A percentile compares a stretch with the other conserved stretches of the same genome.
Conservation (phyloP, 257 asterid species). For the Cynanchum wilfordii region DNA sequence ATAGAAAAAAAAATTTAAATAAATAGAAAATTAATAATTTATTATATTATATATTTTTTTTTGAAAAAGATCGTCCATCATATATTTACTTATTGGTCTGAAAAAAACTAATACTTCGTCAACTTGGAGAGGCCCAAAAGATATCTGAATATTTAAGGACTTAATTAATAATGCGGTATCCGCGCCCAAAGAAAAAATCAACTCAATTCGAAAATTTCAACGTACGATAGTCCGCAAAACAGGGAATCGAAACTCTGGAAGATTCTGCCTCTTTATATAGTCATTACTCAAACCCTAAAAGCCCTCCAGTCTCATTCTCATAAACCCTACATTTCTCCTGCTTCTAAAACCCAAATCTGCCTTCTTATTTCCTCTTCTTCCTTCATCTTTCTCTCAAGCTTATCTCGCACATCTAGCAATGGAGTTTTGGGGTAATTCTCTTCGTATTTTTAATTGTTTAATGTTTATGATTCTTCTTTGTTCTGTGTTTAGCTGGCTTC, state of each 20-base stretch:
- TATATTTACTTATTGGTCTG: too few relatives aligned
- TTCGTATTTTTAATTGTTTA: background rate
- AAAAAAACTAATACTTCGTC: too few relatives aligned
- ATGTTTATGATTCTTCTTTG: background rate
- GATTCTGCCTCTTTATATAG: background rate
- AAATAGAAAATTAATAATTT: too few relatives aligned
- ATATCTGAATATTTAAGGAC: too few relatives aligned
- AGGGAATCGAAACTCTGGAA: background rate
- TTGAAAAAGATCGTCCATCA: too few relatives aligned
- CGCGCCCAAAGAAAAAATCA: background rate
- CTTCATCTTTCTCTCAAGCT: background rate
- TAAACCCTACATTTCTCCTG: slow-evolving; percentile 19
- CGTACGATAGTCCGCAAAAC: slow-evolving; percentile 5
- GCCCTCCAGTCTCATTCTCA: background rate
- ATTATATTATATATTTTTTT: too few relatives aligned
- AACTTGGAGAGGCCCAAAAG: too few relatives aligned
- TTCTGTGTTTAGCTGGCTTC: background rate
- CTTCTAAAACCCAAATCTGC: slow-evolving; percentile 17
- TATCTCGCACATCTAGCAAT: slow-evolving; percentile 17
- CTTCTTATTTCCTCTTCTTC: too few relatives aligned
- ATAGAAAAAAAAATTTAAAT: too few relatives aligned
- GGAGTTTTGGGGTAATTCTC: slow-evolving; percentile 66
- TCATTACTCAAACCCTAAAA: slow-evolving; percentile 9
- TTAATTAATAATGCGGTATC: background rate
- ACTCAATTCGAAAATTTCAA: background rate